A percentile compares a stretch with the other conserved stretches of the same genome.
phyloP scores from a whole-genome alignment of 176 grass and related monocot genomes.

The Miscanthus lutarioriparius region DNA sequence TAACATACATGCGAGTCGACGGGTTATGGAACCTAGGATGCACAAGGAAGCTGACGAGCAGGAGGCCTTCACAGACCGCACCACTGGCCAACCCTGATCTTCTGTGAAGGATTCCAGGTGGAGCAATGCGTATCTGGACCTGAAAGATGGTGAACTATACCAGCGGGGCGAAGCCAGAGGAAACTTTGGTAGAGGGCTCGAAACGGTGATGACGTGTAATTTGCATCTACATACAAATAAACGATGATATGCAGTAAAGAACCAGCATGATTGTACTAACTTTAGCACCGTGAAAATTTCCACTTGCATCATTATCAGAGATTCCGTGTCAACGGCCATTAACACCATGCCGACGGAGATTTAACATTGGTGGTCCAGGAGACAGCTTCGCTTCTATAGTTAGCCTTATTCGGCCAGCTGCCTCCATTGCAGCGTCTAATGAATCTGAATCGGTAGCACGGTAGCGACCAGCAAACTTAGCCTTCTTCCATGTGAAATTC shows the following conservation, averaged over 20 bases:
- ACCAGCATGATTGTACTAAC: slow-evolving; percentile 30
- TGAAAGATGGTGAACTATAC: slow-evolving; percentile 79
- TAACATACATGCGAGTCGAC: no score
- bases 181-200: slow-evolving; percentile 70
- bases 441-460: slow-evolving; percentile 85
- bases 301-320: slow-evolving; percentile 76
- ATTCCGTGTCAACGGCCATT: slow-evolving; percentile 84
- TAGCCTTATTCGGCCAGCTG: slow-evolving; percentile 75
- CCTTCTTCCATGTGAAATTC: slow-evolving; percentile 58
- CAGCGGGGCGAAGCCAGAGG: slow-evolving; percentile 58
- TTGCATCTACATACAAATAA: slow-evolving; percentile 7
- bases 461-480: slow-evolving; percentile 76
- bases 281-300: slow-evolving; percentile 95
- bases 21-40: no score
- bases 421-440: slow-evolving; percentile 84
- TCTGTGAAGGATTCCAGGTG: no score
- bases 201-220: neutral
- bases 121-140: no score
- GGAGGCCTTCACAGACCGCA: no score
- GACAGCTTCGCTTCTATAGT: slow-evolving; percentile 90
- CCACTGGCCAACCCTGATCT: no score
- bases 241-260: slow-evolving; percentile 5
- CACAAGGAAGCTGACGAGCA: no score
- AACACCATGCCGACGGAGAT: slow-evolving; percentile 82
- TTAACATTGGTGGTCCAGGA: no score